Base-by-base conservation (phyloP, 176 grass and related monocot genomes). In the Leersia perrieri region DNA sequence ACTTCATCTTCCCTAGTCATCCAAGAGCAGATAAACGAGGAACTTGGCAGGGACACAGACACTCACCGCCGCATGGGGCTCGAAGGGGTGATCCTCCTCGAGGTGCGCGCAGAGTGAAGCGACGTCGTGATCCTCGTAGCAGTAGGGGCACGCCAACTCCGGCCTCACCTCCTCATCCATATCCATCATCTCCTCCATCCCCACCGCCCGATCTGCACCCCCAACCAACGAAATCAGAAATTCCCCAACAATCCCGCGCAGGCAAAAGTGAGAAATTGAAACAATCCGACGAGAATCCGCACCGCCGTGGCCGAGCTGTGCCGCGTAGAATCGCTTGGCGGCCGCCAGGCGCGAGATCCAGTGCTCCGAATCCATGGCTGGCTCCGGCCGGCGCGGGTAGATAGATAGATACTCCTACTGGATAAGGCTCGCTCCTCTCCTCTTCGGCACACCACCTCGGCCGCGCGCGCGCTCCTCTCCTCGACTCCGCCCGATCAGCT, bases 41-140 rank as follows among this genome's bases (percentile, higher is more conserved):
- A 58, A 10, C 7, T 55, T 55, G 51, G 20, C 47, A 5, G 41
- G n/a, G 30, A n/a, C n/a, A n/a, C n/a, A n/a, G n/a, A n/a, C 31
- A 49, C 86, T 88, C 57, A 95, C 92, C 49, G 94, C 90, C 15
- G 85, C 75, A 69, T 88, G 90, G 14, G 92, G 90, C 45, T 99
- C 96, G 49, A 87, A 97, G 27, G 88, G 90, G 77, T 99, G 96
- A 5, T 97, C 96, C 72, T 99, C 96, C 86, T 93, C 96, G 22
- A 99, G 88, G 87, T 99, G 96, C 14, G 79, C 84, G 69, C 90
- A 90, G 42, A 95, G 86, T 63, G 96, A 95, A 25, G 76, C 68
- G 78, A 93, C 79, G 39, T 99, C 96, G 80, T 99, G 88, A 78
- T 95, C 96, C 67, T 93, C 96, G 87, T 95, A 99, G 96, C 96